A percentile compares a stretch with the other conserved stretches of the same genome.
Evolutionary conservation across 805 yeast species (phyloP).

Genomic region (Danielia oregonensis): DNA sequence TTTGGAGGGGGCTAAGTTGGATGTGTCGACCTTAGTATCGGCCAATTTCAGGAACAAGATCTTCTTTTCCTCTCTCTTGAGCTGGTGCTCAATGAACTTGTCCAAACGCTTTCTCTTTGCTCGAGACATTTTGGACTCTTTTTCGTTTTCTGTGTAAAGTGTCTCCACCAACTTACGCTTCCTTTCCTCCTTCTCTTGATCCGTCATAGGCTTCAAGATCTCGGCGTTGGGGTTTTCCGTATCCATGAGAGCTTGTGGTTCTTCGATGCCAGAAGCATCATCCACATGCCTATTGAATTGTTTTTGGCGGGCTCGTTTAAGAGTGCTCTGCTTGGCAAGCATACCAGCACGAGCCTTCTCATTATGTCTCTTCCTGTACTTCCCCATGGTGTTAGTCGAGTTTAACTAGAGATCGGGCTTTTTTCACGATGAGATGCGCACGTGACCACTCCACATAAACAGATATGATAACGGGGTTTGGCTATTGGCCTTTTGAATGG

Average conservation of each 20-base stretch:
- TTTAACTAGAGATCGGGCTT: background rate
- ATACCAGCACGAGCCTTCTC: conserved; percentile 85
- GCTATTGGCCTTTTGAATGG: too few relatives aligned
- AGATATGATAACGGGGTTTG: too few relatives aligned
- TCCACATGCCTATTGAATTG: conserved; percentile 50
- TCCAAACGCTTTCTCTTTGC: conserved; percentile 78
- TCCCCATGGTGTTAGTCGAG: conserved; percentile 57
- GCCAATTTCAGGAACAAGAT: conserved; percentile 68
- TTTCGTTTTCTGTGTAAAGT: conserved; percentile 48
- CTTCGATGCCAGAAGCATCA: conserved; percentile 35
- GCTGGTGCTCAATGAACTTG: conserved; percentile 87
- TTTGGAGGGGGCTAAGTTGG: conserved; percentile 67
- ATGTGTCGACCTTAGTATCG: conserved; percentile 66
- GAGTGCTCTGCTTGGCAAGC: conserved; percentile 71
- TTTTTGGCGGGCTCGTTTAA: conserved; percentile 65
- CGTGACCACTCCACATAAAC: too few relatives aligned
- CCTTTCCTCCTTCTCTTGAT: conserved; percentile 58
- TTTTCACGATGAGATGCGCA: conserved; percentile 1
- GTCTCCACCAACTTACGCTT: conserved; percentile 62
- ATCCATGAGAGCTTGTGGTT: conserved; percentile 6
- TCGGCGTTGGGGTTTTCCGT: conserved; percentile 55
- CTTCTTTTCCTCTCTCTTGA: conserved; percentile 84
- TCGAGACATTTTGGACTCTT: conserved; percentile 65
- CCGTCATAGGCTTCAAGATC: conserved; percentile 57
- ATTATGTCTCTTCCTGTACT: conserved; percentile 74